Base-by-base conservation (phyloP, 2,329 filamentous ascomycete genomes). In the Coniochaeta prunicola region DNA sequence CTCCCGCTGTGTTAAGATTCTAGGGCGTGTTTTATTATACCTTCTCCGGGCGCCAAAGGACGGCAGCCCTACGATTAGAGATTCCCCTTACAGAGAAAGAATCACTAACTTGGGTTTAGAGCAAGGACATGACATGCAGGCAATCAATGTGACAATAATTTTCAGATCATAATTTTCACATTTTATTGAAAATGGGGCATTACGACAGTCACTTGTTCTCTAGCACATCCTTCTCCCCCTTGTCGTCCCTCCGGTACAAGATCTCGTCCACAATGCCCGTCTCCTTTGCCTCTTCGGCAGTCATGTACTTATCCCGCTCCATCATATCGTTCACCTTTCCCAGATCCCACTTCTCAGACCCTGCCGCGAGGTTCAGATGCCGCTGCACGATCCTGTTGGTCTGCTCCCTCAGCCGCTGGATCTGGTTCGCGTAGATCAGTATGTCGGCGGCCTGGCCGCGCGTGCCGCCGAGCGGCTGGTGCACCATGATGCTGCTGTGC, bases 341-440 rank as follows among this genome's bases (percentile, higher is more conserved):
- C 36, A 96, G 69, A 34, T 80, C 86, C 71, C 91, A 87, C 73
- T 91, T 90, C 24, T 96, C 90, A 61, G 89, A 70, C 1, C 84
- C 87, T 68, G 90, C 83, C 56, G 86, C 80, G 72, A 85, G 88
- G 67, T 92, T 97, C 69, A 99, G 77, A 73, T 99, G 94, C 57
- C 81, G 77, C 71, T 87, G 84, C 71, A 97, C 97, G 60, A 99
- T 97, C 75, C 87, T 81, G 72, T 99, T 97, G 67, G 97, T 77
- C 75, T 93, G 89, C 63, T 87, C 83, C 60, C 94, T 82, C 58
- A 96, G 88, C 60, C 92, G 81, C 70, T 97, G 80, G 59, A 99
- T 99, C 79, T 99, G 93, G 69, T 92, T 97, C 5, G 94, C 94
- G 70, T 99, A 96, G 63, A 99, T 97, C 54, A 96, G 83, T 64